phyloP scores from a whole-genome alignment of 2,329 filamentous ascomycete species.

The Chaetomium sp. region DNA sequence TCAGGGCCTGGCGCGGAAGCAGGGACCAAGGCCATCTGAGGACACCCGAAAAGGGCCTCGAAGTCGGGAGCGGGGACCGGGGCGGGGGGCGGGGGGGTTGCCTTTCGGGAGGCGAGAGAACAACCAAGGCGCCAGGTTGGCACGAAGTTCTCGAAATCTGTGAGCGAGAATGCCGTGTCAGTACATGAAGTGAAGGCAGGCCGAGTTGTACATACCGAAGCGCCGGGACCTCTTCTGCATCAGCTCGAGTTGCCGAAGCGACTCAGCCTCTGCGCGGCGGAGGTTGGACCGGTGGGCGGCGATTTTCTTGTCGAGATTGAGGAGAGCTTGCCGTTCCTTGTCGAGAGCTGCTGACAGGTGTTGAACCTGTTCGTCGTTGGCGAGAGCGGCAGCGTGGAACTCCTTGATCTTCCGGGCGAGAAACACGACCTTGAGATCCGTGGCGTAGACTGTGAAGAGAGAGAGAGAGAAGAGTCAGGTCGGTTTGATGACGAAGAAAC shows the following conservation, averaged over 20 bases:
- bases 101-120: background rate
- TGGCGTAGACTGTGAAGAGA: background rate
- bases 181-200: background rate
- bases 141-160: background rate
- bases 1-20: conserved; percentile 4
- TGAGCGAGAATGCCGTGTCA: background rate
- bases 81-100: background rate
- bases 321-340: background rate
- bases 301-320: background rate
- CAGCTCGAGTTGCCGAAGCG: background rate
- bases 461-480: background rate
- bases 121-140: background rate
- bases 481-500: background rate
- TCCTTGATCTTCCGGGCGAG: background rate
- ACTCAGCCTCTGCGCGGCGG: background rate
- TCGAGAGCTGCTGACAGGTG: background rate
- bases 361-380: conserved; percentile 1
- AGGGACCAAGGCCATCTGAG: conserved; percentile 1
- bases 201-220: background rate
- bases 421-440: conserved; percentile 4
- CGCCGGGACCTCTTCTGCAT: background rate
- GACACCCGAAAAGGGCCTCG: background rate
- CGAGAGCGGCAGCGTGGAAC: background rate
- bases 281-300: background rate
- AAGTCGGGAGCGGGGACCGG: background rate